These are phyloP conservation scores for Candida maris DNA, from an alignment of 805 yeast genomes.

Conservation along the genomic window DNA sequence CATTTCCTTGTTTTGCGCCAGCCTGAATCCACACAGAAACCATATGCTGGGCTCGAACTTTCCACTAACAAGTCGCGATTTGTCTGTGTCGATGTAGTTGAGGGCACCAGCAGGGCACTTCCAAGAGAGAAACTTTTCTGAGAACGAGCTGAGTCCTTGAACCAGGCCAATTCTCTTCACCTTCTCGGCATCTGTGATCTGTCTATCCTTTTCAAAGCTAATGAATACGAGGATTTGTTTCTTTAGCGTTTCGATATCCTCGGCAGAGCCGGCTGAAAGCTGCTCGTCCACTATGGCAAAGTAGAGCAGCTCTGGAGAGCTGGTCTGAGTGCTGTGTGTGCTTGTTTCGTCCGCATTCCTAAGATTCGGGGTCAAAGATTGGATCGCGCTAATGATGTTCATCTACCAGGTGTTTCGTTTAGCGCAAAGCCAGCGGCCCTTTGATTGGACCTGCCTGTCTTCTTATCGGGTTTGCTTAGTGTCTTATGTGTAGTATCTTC, in stretches of 20 bases:
- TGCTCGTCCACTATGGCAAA: constrained; percentile 23
- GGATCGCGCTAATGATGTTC: constrained; percentile 22
- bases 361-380: constrained; percentile 16
- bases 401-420: no score
- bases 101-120: constrained; percentile 1
- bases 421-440: no score
- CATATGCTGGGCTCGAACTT: constrained; percentile 30
- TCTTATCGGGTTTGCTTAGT: no score
- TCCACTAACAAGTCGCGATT: constrained; percentile 30
- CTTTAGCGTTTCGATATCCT: constrained; percentile 19
- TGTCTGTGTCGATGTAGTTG: constrained; percentile 31
- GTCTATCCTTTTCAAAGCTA: constrained; percentile 16
- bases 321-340: background rate
- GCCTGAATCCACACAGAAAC: constrained; percentile 29
- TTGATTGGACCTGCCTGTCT: no score
- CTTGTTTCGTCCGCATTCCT: constrained; percentile 4
- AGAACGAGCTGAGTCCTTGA: constrained; percentile 26
- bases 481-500: no score
- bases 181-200: constrained; percentile 18
- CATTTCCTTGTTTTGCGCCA: constrained; percentile 11
- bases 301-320: constrained; percentile 16
- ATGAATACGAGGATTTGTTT: constrained; percentile 26
- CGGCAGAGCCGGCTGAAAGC: constrained; percentile 13
- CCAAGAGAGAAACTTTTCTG: constrained; percentile 19
- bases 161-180: constrained; percentile 25